phyloP scores from a whole-genome alignment of 2,329 filamentous ascomycete species.

The Aurifilum marmelostoma region DNA sequence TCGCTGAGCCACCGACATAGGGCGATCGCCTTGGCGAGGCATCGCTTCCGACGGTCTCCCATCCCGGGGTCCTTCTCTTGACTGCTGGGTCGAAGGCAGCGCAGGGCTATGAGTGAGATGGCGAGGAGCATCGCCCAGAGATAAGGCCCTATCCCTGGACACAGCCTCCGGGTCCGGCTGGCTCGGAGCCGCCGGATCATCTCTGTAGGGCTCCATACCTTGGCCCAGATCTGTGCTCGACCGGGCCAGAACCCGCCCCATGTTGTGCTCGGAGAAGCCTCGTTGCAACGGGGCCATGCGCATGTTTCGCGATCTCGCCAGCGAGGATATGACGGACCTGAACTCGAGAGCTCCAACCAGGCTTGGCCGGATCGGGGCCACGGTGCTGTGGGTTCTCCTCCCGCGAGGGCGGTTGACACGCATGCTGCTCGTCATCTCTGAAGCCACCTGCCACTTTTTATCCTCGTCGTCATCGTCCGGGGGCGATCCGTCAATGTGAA shows the following conservation, averaged over 20 bases:
- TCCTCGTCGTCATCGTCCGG: conserved; percentile 48
- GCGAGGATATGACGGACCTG: conserved; percentile 82
- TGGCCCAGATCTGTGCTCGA: conserved; percentile 18
- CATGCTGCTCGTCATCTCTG: conserved; percentile 93
- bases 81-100: neutral
- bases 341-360: conserved; percentile 94
- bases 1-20: conserved; percentile 15
- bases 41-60: conserved; percentile 9
- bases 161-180: conserved; percentile 19
- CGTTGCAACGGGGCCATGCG: conserved; percentile 70
- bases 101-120: conserved; percentile 35
- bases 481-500: conserved; percentile 47
- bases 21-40: conserved; percentile 11
- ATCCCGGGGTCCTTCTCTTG: neutral
- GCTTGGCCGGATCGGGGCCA: conserved; percentile 88
- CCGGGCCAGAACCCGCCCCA: conserved; percentile 25
- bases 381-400: conserved; percentile 69
- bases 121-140: conserved; percentile 48
- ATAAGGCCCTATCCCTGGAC: conserved; percentile 48
- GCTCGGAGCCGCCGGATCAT: conserved; percentile 20
- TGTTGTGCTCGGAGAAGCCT: conserved; percentile 68
- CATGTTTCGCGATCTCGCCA: conserved; percentile 80
- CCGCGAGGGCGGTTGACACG: conserved; percentile 73
- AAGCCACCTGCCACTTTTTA: conserved; percentile 67
- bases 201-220: conserved; percentile 16